phyloP scores from a whole-genome alignment of 768 basidiomycete species.

The Sarcomyxa edulis region DNA sequence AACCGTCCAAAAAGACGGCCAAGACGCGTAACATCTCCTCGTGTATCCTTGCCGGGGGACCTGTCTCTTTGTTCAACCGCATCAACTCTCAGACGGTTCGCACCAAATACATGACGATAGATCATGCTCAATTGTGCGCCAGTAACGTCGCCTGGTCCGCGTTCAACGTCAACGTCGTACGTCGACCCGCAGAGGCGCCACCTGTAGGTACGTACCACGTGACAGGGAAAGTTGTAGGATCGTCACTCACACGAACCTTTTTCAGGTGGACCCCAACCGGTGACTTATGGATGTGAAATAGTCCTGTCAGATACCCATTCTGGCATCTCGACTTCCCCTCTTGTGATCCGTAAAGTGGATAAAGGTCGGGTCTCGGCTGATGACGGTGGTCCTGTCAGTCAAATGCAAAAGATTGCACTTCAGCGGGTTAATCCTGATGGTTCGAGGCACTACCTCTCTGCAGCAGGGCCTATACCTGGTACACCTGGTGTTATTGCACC shows the following conservation, averaged over 20 bases:
- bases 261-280: constrained; percentile 69
- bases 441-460: constrained; percentile 82
- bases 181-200: constrained; percentile 59
- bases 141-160: constrained; percentile 92
- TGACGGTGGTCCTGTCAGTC: constrained; percentile 88
- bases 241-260: constrained; percentile 35
- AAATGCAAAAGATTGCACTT: constrained; percentile 95
- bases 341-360: constrained; percentile 90
- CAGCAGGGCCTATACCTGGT: constrained; percentile 79
- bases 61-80: constrained; percentile 91
- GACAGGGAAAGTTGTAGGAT: constrained; percentile 30
- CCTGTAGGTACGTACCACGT: constrained; percentile 63
- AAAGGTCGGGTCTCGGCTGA: constrained; percentile 84
- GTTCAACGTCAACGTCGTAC: constrained; percentile 88
- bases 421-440: constrained; percentile 81
- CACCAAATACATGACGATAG: constrained; percentile 96
- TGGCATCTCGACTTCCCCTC: constrained; percentile 79
- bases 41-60: constrained; percentile 84
- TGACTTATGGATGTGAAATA: constrained; percentile 90
- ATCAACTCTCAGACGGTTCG: constrained; percentile 96
- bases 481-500: constrained; percentile 64
- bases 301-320: constrained; percentile 80
- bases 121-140: constrained; percentile 77
- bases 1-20: constrained; percentile 95
- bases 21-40: constrained; percentile 91